Conservation (phyloP, 352 stramenopile genomes). For the Vaucheria bursata region DNA sequence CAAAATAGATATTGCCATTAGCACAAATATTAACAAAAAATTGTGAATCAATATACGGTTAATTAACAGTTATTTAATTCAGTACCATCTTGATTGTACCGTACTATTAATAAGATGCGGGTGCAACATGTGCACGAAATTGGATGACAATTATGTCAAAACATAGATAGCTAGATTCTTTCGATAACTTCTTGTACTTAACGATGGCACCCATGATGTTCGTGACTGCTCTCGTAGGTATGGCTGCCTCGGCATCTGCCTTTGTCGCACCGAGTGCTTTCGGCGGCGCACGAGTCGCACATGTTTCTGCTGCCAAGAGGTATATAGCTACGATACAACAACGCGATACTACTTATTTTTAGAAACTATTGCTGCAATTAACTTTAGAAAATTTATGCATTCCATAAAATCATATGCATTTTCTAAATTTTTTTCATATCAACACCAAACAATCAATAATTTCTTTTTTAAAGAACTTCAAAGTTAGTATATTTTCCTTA, state of each 20-base stretch:
- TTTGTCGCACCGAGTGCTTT: conserved; percentile 13
- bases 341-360: too few species aligned
- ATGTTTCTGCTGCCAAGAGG: neutral
- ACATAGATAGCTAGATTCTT: too few species aligned
- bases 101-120: too few species aligned
- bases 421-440: neutral
- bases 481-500: neutral
- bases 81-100: too few species aligned
- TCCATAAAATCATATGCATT: neutral
- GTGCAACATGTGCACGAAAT: too few species aligned
- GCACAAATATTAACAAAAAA: too few species aligned
- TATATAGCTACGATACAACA: neutral
- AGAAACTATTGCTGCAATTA: neutral
- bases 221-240: neutral
- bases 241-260: neutral
- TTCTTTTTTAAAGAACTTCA: neutral
- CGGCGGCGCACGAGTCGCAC: neutral
- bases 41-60: too few species aligned
- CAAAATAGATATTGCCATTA: too few species aligned
- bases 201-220: neutral
- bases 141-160: too few species aligned
- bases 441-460: neutral
- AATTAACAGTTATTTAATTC: too few species aligned
- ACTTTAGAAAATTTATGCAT: neutral
- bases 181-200: too few species aligned